Conservation (phyloP, 2,329 filamentous ascomycete species). For the Pezicula rhizophila region DNA sequence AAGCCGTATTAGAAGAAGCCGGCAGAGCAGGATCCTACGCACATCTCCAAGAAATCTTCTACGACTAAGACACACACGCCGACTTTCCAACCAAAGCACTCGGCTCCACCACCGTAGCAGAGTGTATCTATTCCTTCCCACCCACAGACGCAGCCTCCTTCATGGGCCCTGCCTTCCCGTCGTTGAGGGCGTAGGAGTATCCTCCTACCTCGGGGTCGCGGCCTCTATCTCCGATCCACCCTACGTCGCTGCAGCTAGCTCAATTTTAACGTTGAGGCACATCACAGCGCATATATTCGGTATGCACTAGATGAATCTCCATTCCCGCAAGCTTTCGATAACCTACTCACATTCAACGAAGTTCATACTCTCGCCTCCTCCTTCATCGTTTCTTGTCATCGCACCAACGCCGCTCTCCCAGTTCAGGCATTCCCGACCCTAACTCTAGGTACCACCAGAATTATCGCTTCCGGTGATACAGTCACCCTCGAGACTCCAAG, state of each 20-base stretch:
- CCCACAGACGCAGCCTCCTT: conserved; percentile 42
- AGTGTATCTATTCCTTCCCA: conserved; percentile 52
- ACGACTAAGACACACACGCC: conserved; percentile 53
- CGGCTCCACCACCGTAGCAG: conserved; percentile 44
- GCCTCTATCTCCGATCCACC: conserved; percentile 48
- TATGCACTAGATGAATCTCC: conserved; percentile 40
- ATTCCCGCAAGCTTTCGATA: conserved; percentile 55
- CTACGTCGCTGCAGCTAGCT: conserved; percentile 55
- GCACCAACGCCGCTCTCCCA: conserved; percentile 44
- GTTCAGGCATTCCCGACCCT: conserved; percentile 54
- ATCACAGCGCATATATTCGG: conserved; percentile 58
- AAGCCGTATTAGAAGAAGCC: conserved; percentile 43
- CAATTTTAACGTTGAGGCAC: conserved; percentile 59
- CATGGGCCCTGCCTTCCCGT: conserved; percentile 42
- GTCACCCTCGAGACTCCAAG: conserved; percentile 22
- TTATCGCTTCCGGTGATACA: conserved; percentile 15
- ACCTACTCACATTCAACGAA: conserved; percentile 49
- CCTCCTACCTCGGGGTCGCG: conserved; percentile 57
- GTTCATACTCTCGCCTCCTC: conserved; percentile 59
- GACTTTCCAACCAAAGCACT: conserved; percentile 43
- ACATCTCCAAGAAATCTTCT: conserved; percentile 48
- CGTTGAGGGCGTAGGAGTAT: conserved; percentile 53
- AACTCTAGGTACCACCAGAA: conserved; percentile 16
- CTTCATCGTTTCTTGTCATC: conserved; percentile 53
- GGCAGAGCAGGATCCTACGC: conserved; percentile 48